Conservation (phyloP, 140 eudicot species). For the Cichorium intybus region DNA sequence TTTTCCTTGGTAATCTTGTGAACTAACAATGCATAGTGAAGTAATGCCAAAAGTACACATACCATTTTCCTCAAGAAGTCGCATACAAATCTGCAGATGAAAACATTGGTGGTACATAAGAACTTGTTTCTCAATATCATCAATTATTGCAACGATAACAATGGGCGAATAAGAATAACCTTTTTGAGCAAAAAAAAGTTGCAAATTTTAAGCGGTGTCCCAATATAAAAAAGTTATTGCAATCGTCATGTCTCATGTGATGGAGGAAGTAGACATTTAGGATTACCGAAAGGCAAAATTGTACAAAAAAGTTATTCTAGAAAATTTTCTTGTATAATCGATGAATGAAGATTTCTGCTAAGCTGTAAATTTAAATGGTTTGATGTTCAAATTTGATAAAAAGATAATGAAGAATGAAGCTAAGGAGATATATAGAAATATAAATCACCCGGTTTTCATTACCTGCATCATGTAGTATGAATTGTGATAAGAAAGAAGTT, state of each 20-base stretch:
- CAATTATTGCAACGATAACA: too few relatives aligned
- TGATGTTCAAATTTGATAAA: conserved; percentile 8
- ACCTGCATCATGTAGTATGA: conserved; percentile 87
- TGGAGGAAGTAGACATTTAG: too few relatives aligned
- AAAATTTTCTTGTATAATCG: conserved; percentile 77
- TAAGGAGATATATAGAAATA: background rate
- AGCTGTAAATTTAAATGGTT: conserved; percentile 52
- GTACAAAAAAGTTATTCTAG: conserved; percentile 41
- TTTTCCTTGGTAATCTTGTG: background rate
- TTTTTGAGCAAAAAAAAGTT: too few relatives aligned
- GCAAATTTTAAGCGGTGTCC: too few relatives aligned
- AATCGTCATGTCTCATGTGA: too few relatives aligned
- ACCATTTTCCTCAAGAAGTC: conserved; percentile 84
- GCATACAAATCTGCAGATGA: conserved; percentile 77
- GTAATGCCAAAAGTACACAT: conserved; percentile 13
- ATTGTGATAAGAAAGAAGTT: conserved; percentile 92
- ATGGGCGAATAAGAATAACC: too few relatives aligned
- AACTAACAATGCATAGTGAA: background rate
- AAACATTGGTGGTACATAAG: conserved; percentile 4
- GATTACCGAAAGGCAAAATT: background rate
- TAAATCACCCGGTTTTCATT: background rate
- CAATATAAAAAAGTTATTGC: too few relatives aligned
- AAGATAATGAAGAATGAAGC: conserved; percentile 2
- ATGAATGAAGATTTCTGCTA: conserved; percentile 90
- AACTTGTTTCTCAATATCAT: background rate